A percentile compares a stretch with the other conserved stretches of the same genome.
Conservation (phyloP, 768 basidiomycete species). For the Antrodiella citrinella region DNA sequence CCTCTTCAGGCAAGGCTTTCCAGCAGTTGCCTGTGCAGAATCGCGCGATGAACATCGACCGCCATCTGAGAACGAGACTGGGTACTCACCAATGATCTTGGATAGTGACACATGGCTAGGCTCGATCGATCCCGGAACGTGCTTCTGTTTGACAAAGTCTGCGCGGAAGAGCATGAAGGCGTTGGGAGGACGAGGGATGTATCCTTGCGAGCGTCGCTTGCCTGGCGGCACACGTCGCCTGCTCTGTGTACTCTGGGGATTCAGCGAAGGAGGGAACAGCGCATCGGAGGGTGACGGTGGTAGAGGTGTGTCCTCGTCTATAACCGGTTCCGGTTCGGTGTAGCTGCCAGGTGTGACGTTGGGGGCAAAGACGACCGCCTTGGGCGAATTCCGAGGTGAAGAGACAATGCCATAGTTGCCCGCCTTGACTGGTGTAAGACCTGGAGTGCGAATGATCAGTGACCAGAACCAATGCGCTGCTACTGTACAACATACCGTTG, state of each 20-base stretch:
- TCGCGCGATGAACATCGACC: too few relatives aligned
- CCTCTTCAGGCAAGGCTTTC: conserved; percentile 60
- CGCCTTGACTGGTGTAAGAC: conserved; percentile 36
- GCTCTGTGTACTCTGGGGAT: conserved; percentile 29
- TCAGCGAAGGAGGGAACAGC: conserved; percentile 48
- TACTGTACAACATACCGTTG: neutral
- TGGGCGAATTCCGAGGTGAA: conserved; percentile 26
- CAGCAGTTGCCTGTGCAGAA: conserved; percentile 41
- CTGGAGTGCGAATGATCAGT: conserved; percentile 14
- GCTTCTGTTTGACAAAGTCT: conserved; percentile 42
- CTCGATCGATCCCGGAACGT: conserved; percentile 43
- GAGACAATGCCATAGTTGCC: conserved; percentile 44
- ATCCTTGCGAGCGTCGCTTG: conserved; percentile 56
- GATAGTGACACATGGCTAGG: conserved; percentile 41
- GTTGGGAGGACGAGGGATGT: conserved; percentile 75
- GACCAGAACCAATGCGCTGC: too few relatives aligned
- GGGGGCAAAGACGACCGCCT: conserved; percentile 53
- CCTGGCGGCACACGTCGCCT: conserved; percentile 48
- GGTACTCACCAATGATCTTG: conserved; percentile 33
- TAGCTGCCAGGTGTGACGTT: conserved; percentile 52
- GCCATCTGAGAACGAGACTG: too few relatives aligned
- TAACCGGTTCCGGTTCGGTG: conserved; percentile 26
- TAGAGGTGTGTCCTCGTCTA: conserved; percentile 25
- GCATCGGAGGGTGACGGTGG: conserved; percentile 27
- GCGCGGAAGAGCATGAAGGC: conserved; percentile 84